Evolutionary conservation across 352 stramenopile genomes (phyloP), one percentile per base, ranked within the genome.

Genomic region (Ophiocytium majus): DNA sequence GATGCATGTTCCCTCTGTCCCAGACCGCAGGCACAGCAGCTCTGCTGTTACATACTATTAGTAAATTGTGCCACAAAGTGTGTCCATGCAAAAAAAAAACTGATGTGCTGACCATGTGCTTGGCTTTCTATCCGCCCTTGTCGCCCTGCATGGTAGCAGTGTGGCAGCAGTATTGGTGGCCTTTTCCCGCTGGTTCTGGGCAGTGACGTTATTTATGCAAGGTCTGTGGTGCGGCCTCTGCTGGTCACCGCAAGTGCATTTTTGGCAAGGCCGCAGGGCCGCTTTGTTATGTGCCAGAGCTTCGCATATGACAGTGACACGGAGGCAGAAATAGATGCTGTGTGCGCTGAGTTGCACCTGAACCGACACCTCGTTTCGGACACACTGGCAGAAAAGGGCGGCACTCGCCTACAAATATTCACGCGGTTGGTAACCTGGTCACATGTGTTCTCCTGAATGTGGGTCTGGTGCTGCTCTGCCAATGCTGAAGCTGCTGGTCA

Each of bases 161-260:
- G n/a, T n/a, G n/a, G n/a, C n/a, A n/a, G n/a, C n/a, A n/a, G n/a
- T n/a, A n/a, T n/a, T n/a, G n/a, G n/a, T n/a, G n/a, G n/a, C n/a
- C 5, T 14, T 57, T 78, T 35, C 66, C 14, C 66, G 66, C 35
- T 78, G 5, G 35, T 78, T 14, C 66, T 78, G 32, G 66, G 66
- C 32, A 78, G 66, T 17, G 66, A 78, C 14, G 66, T 78, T 14
- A 78, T 78, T 14, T 78, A 78, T 14, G 66, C 66, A 5, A 78
- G 14, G 66, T 78, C 66, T 5, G 66, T 78, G 66, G 66, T 78
- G 32, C 66, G 35, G 66, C 66, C 66, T 5, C 17, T 78, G 32
- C 14, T 78, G 5, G 32, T 14, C 5, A 43, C 66, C 35, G 66
- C 35, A 5, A 17, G 35, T 14, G 32, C 32, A 14, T 78, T 78